Conservation (phyloP, 176 grass and related monocot genomes). For the Eleusine coracana region DNA sequence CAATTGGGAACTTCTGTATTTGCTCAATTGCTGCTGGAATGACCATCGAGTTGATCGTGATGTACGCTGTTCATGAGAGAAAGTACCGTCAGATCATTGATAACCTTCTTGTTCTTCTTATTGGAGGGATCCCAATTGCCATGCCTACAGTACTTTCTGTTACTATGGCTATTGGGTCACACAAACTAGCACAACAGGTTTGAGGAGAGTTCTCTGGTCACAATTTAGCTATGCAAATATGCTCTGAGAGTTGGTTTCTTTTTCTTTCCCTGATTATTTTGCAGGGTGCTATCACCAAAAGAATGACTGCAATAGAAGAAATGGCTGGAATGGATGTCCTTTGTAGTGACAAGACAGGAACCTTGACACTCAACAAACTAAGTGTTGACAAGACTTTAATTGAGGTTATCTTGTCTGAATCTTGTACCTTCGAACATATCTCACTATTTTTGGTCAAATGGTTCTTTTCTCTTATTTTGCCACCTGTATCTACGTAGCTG, state of each 20-base stretch:
- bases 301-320: slow-evolving; percentile 86
- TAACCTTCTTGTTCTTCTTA: slow-evolving; percentile 74
- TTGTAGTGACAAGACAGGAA: slow-evolving; percentile 83
- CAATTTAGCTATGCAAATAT: not conserved
- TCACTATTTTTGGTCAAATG: slow-evolving; percentile 5
- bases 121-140: slow-evolving; percentile 75
- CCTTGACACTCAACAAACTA: slow-evolving; percentile 73
- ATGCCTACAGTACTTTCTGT: slow-evolving; percentile 80
- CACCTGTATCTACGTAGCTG: not conserved
- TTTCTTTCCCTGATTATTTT: not conserved
- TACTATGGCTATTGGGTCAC: slow-evolving; percentile 87
- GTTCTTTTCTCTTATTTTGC: slow-evolving; percentile 19
- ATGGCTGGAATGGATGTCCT: slow-evolving; percentile 86
- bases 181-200: slow-evolving; percentile 64
- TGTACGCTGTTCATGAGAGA: slow-evolving; percentile 51
- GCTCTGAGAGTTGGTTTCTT: slow-evolving; percentile 31
- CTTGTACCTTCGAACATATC: slow-evolving; percentile 30
- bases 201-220: slow-evolving; percentile 2
- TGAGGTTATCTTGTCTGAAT: slow-evolving; percentile 54
- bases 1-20: slow-evolving; percentile 80
- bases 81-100: slow-evolving; percentile 60
- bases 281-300: slow-evolving; percentile 80
- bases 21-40: slow-evolving; percentile 76
- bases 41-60: slow-evolving; percentile 59
- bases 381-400: slow-evolving; percentile 68